Percentiles rank a stretch among this genome's conserved stretches.
Conservation (phyloP, 768 basidiomycete species). For the Boletus sp. region DNA sequence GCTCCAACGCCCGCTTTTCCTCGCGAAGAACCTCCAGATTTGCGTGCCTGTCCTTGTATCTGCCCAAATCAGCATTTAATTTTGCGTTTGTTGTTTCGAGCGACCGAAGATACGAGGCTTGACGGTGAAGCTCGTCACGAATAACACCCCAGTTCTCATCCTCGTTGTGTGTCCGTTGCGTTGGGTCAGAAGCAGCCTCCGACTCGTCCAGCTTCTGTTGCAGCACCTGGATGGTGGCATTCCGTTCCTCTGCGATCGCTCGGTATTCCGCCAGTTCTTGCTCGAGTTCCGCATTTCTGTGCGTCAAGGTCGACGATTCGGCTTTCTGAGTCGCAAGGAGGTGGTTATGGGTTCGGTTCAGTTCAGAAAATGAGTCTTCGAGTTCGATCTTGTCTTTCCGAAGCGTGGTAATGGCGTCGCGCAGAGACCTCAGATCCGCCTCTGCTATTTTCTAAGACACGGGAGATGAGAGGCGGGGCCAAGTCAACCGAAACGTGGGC, state of each 20-base stretch:
- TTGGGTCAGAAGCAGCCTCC: conserved; percentile 33
- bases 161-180: conserved; percentile 31
- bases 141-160: conserved; percentile 63
- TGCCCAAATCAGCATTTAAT: conserved; percentile 50
- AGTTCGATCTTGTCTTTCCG: conserved; percentile 62
- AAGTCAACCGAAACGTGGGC: neutral
- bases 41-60: conserved; percentile 53
- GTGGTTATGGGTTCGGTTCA: conserved; percentile 50
- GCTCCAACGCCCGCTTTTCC: conserved; percentile 66
- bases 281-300: conserved; percentile 46
- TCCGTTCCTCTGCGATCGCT: conserved; percentile 41
- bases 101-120: conserved; percentile 56
- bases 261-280: conserved; percentile 46
- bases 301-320: conserved; percentile 47
- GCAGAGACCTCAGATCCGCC: conserved; percentile 50
- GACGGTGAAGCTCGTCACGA: conserved; percentile 65
- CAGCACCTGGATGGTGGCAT: conserved; percentile 41
- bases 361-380: conserved; percentile 49
- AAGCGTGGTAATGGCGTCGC: conserved; percentile 47
- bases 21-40: conserved; percentile 71
- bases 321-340: conserved; percentile 50
- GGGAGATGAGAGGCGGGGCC: neutral
- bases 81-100: conserved; percentile 61
- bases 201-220: conserved; percentile 50
- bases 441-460: conserved; percentile 46